A percentile compares a stretch with the other conserved stretches of the same genome.
Evolutionary conservation across 202 grass and related monocot genomes (phyloP).

Genomic region (Panicum virgatum): DNA sequence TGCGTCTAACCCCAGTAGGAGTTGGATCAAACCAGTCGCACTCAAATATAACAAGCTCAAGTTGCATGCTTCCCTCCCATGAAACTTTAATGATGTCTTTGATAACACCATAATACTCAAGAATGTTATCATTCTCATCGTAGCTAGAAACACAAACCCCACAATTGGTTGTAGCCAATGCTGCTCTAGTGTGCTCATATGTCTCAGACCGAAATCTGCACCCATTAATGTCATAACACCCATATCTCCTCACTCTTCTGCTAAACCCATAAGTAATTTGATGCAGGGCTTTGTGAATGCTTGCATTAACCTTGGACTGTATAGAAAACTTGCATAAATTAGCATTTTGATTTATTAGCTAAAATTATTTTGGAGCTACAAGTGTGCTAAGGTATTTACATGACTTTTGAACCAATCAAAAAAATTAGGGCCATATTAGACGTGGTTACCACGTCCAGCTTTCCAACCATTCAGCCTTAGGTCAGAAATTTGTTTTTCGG

Average conservation of each 20-base stretch:
- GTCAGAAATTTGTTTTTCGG: no score
- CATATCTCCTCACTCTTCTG: not conserved
- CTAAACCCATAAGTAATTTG: not conserved
- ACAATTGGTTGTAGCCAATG: not conserved
- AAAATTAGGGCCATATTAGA: no score
- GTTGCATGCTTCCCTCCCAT: not conserved
- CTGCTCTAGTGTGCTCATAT: not conserved
- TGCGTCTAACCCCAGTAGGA: not conserved
- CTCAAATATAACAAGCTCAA: not conserved
- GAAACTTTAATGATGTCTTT: no score
- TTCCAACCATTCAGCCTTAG: no score
- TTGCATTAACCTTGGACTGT: not conserved
- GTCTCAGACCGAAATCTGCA: not conserved
- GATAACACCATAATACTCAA: constrained; percentile 6
- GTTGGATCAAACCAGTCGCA: not conserved
- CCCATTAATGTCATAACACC: not conserved
- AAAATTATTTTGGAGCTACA: not conserved
- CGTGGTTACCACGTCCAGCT: no score
- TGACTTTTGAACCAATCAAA: no score
- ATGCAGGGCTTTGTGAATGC: not conserved
- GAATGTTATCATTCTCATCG: not conserved
- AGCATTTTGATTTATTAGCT: not conserved
- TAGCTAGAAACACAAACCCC: not conserved
- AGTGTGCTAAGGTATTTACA: no score
- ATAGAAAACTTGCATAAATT: not conserved